Base-by-base conservation (phyloP, 2,329 filamentous ascomycete species). In the Epicoccum sorghinum region DNA sequence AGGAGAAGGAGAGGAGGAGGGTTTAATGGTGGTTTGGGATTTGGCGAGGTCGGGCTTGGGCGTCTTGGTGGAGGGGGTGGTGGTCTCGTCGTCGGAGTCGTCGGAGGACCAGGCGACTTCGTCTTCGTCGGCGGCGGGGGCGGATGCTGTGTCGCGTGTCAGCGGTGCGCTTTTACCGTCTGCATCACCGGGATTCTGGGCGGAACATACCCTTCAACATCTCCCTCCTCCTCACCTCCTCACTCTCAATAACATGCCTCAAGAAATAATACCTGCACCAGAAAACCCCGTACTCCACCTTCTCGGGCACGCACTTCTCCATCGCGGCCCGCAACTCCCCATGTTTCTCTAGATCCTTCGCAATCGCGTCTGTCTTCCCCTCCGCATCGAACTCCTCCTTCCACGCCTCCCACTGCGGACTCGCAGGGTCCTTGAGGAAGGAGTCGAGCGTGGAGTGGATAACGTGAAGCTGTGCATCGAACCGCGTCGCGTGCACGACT, bases 211-310 rank as follows among this genome's bases (percentile, higher is more conserved):
- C 93, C 77, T 96, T 96, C 22, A 99, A 80, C 52, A 99, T 83
- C 74, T 99, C 95, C 65, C 89, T 87, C 73, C 95, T 83, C 74
- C 91, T 87, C 68, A 89, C 87, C 78, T 99, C 95, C 53, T 96
- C 93, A 24, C 90, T 93, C 79, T 98, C 93, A 59, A 99, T 89
- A 13, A 95, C 91, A 69, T 96, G 89, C 67, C 93, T 84, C 59
- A 98, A 78, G 79, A 96, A 99, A 74, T 98, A 98, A 77, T 99
- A 99, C 51, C 95, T 84, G 71, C 85, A 89, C 93, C 95, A 99
- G 73, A 99, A 99, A 47, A 89, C 85, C 47, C 81, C 83, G 69
- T 99, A 99, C 30, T 93, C 84, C n/a, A 97, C 90, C 64, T 86
- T 85, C 75, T 93, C 92, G 1, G 95, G 95, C n/a, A 99, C 95